Conservation (phyloP, 345 rosid species). For the Moricandia moricandioides region DNA sequence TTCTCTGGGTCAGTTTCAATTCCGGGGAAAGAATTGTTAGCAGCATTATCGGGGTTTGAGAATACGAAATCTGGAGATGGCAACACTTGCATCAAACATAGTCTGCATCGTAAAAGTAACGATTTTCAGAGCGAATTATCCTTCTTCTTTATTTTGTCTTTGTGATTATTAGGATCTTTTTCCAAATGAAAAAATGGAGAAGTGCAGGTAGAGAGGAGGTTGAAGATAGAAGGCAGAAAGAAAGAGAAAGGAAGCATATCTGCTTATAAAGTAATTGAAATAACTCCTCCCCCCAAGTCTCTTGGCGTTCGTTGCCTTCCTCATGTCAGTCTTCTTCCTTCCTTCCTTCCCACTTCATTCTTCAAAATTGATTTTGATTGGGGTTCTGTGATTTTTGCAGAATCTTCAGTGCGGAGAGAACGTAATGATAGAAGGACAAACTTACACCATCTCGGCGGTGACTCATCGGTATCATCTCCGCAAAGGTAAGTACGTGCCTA, state of each 20-base stretch:
- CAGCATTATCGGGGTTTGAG: neutral
- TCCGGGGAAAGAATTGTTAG: too few species aligned
- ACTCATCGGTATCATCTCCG: slow-evolving; percentile 88
- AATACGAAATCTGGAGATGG: slow-evolving; percentile 27
- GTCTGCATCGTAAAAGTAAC: slow-evolving; percentile 43
- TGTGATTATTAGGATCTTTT: neutral
- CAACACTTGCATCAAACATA: slow-evolving; percentile 45
- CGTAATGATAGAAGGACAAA: slow-evolving; percentile 81
- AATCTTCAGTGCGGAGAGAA: slow-evolving; percentile 87
- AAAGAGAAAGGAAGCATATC: slow-evolving; percentile 52
- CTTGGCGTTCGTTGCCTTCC: slow-evolving; percentile 90
- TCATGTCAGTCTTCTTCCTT: slow-evolving; percentile 45
- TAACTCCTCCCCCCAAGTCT: slow-evolving; percentile 89
- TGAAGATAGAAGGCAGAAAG: slow-evolving; percentile 60
- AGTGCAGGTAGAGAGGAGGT: slow-evolving; percentile 33
- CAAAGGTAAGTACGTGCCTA: slow-evolving; percentile 81
- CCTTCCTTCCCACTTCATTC: neutral
- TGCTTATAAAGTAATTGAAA: slow-evolving; percentile 86
- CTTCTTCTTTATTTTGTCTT: neutral
- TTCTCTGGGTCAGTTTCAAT: too few species aligned
- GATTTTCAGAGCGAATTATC: neutral
- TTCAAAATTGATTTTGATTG: neutral
- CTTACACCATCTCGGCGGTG: slow-evolving; percentile 74
- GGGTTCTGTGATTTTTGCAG: slow-evolving; percentile 42
- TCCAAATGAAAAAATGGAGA: neutral